phyloP scores from a whole-genome alignment of 495 filamentous ascomycete species.

The Trichoderma erinaceum region DNA sequence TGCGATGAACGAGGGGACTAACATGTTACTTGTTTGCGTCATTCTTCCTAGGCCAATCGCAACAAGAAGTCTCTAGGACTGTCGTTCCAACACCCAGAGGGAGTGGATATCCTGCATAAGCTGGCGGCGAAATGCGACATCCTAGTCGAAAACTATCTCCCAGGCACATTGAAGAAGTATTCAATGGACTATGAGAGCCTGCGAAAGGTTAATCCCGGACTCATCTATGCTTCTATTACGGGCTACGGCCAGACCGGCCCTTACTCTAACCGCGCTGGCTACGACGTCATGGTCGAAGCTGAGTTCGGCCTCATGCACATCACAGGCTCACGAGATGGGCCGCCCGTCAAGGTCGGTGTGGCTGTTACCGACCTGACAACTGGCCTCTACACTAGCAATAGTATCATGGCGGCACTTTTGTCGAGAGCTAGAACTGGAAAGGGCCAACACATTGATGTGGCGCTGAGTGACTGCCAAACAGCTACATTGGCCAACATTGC shows the following conservation, averaged over 20 bases:
- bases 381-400: conserved; percentile 93
- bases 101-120: conserved; percentile 78
- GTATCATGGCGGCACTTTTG: conserved; percentile 89
- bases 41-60: conserved; percentile 64
- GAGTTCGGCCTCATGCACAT: conserved; percentile 99
- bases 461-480: conserved; percentile 88
- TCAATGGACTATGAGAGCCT: conserved; percentile 77
- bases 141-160: conserved; percentile 94
- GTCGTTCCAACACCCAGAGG: conserved; percentile 78
- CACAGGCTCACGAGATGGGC: conserved; percentile 77
- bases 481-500: conserved; percentile 90
- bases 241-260: conserved; percentile 86
- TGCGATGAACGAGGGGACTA: no score
- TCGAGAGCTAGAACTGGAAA: conserved; percentile 48
- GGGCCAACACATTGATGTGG: conserved; percentile 90
- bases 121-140: conserved; percentile 83
- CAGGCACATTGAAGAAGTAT: conserved; percentile 87
- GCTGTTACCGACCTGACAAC: conserved; percentile 96
- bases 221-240: conserved; percentile 63
- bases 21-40: conserved; percentile 16
- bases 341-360: conserved; percentile 94
- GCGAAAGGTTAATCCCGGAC: conserved; percentile 66
- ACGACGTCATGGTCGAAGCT: conserved; percentile 99
- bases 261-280: conserved; percentile 81
- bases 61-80: conserved; percentile 94